Evolutionary conservation across 1,284 basidiomycete species (phyloP).

Genomic region (Laetiporus sulphureus): DNA sequence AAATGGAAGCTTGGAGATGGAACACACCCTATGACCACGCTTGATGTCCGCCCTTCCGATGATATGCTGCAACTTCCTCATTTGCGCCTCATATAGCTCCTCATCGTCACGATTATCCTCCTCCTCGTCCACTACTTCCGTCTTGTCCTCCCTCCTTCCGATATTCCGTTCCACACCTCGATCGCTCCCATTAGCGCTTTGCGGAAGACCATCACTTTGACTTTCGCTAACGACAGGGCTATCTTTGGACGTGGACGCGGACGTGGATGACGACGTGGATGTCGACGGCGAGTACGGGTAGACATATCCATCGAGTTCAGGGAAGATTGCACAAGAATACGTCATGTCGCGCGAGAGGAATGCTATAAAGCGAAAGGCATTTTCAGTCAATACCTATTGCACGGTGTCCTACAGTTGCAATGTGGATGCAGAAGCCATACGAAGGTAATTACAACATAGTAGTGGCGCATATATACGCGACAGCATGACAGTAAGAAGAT

Average conservation of each 20-base stretch:
- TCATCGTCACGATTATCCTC: constrained; percentile 28
- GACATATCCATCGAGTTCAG: constrained; percentile 58
- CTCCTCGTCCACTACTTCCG: not conserved
- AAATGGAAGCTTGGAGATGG: not conserved
- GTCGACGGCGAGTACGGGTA: not conserved
- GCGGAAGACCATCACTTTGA: too few species aligned
- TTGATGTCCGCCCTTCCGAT: constrained; percentile 46
- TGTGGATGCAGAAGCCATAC: too few species aligned
- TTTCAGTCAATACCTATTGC: not conserved
- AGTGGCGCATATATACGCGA: too few species aligned
- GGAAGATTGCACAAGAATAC: constrained; percentile 73
- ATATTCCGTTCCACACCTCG: not conserved
- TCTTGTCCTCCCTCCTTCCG: not conserved
- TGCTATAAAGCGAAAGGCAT: constrained; percentile 28
- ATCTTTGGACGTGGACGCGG: too few species aligned
- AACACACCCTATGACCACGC: constrained; percentile 49
- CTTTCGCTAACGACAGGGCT: too few species aligned
- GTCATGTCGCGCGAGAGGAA: constrained; percentile 79
- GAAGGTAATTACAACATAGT: not conserved
- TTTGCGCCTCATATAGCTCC: constrained; percentile 61
- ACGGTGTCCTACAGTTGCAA: not conserved
- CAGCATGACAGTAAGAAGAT: too few species aligned
- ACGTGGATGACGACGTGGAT: not conserved
- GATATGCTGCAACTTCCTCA: constrained; percentile 55
- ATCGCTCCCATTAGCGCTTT: too few species aligned